Conservation (phyloP, 2,329 filamentous ascomycete genomes). For the Clonostachys solani region DNA sequence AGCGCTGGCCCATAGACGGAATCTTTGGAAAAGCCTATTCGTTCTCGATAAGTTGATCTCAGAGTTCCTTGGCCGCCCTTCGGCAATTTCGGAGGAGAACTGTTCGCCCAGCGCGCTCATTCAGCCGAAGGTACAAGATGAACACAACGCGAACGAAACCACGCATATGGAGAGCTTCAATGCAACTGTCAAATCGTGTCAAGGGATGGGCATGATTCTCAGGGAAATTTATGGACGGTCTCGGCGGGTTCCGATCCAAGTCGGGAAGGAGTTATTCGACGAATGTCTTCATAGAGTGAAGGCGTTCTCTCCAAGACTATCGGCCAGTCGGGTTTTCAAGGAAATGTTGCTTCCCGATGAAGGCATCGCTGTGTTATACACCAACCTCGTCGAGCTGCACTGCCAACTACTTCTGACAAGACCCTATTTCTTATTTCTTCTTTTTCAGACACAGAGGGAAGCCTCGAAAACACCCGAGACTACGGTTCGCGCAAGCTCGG, state of each 20-base stretch:
- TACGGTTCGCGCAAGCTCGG: neutral
- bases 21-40: constrained; percentile 61
- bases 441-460: neutral
- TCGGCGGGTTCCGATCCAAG: neutral
- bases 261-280: neutral
- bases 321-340: neutral
- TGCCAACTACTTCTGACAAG: neutral
- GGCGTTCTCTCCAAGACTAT: neutral
- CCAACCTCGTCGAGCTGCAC: neutral
- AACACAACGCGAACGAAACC: neutral
- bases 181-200: neutral
- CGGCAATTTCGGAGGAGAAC: constrained; percentile 47
- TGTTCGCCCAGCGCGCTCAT: neutral
- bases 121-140: neutral
- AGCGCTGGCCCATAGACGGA: neutral
- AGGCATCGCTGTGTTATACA: neutral
- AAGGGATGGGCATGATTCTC: neutral
- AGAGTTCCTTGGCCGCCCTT: constrained; percentile 57
- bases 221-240: too few species aligned
- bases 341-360: neutral
- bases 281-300: neutral
- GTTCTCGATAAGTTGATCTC: constrained; percentile 61
- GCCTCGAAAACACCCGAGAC: neutral
- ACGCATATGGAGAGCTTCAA: neutral
- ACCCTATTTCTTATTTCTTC: neutral